phyloP scores from a whole-genome alignment of 768 basidiomycete genomes.

The Nidularia pulvinata region DNA sequence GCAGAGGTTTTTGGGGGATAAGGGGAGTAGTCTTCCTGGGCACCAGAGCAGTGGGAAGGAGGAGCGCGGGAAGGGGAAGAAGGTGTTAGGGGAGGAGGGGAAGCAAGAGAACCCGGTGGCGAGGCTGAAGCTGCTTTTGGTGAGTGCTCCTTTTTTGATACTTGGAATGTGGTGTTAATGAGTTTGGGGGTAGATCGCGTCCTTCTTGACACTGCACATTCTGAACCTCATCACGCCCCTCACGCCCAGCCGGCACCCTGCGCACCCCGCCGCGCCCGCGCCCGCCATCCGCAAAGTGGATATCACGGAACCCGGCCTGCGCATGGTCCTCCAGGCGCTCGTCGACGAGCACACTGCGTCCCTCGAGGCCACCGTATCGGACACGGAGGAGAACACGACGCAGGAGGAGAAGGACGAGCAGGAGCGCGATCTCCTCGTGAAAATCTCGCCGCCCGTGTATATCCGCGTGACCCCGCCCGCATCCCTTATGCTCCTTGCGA shows the following conservation, averaged over 20 bases:
- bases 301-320: constrained; percentile 60
- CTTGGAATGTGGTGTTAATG: no score
- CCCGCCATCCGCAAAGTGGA: constrained; percentile 56
- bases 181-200: constrained; percentile 49
- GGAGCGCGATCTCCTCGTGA: constrained; percentile 49
- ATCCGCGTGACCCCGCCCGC: constrained; percentile 42
- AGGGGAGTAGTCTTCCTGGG: constrained; percentile 33
- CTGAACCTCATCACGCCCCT: constrained; percentile 94
- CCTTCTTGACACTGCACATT: constrained; percentile 90
- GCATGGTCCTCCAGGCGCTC: constrained; percentile 57
- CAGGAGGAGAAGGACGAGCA: neutral
- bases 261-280: neutral
- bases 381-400: constrained; percentile 5
- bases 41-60: constrained; percentile 10
- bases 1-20: constrained; percentile 19
- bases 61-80: constrained; percentile 9
- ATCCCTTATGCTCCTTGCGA: constrained; percentile 1
- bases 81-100: constrained; percentile 19
- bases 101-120: constrained; percentile 82
- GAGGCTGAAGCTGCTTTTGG: constrained; percentile 85
- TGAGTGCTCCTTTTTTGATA: constrained; percentile 26
- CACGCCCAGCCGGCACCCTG: constrained; percentile 48
- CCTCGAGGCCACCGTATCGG: constrained; percentile 7
- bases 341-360: constrained; percentile 29
- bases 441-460: constrained; percentile 60